Conservation (phyloP, 2,329 filamentous ascomycete species). For the Penicillium griseofulvum region DNA sequence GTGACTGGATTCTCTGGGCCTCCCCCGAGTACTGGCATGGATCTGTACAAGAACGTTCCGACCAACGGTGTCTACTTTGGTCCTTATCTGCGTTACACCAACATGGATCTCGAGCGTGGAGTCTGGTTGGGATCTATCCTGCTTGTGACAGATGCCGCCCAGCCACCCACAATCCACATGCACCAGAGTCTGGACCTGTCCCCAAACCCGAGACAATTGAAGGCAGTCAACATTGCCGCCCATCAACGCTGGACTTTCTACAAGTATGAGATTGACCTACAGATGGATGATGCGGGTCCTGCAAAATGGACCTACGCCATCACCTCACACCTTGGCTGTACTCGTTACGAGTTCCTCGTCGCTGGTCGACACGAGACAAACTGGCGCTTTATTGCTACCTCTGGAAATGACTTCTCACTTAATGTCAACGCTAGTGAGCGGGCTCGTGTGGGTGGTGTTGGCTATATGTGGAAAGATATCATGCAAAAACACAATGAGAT, state of each 20-base stretch:
- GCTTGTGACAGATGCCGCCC: conserved; percentile 83
- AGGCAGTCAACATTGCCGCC: conserved; percentile 75
- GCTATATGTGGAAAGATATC: conserved; percentile 99
- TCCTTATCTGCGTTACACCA: conserved; percentile 90
- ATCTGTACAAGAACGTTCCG: conserved; percentile 88
- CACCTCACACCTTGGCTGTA: conserved; percentile 93
- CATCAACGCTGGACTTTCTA: conserved; percentile 97
- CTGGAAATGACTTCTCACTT: conserved; percentile 91
- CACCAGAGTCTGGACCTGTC: conserved; percentile 88
- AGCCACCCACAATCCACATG: conserved; percentile 93
- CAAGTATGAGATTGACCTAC: conserved; percentile 85
- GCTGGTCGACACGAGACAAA: conserved; percentile 85
- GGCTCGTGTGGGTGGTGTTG: conserved; percentile 78
- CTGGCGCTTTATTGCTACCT: conserved; percentile 95
- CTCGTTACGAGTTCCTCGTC: conserved; percentile 95
- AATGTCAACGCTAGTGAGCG: conserved; percentile 84
- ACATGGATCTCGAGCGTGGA: conserved; percentile 92
- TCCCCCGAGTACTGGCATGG: conserved; percentile 83
- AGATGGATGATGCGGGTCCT: conserved; percentile 74
- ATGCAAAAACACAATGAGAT: conserved; percentile 96
- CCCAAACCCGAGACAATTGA: conserved; percentile 84
- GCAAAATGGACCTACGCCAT: conserved; percentile 98
- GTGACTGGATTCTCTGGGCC: conserved; percentile 78
- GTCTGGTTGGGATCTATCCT: conserved; percentile 92
- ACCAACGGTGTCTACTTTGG: conserved; percentile 98